Evolutionary conservation across 139 green algal genomes (phyloP).

Genomic region (Closterium sp.): DNA sequence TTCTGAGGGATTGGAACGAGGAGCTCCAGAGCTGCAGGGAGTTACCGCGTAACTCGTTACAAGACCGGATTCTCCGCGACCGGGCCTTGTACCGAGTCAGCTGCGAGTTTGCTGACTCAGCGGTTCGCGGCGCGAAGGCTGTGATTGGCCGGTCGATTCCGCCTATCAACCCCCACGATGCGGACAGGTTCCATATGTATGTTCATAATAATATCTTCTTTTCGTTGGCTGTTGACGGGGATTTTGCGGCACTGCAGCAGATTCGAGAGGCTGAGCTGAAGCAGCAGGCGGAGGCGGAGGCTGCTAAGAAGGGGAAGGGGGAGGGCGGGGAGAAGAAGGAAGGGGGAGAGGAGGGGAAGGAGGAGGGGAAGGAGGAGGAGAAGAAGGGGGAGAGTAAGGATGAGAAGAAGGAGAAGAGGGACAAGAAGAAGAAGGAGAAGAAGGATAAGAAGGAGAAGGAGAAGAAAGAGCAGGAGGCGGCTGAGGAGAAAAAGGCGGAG

Average conservation of each 20-base stretch:
- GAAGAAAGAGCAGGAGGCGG: background rate
- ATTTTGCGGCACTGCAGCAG: slow-evolving; percentile 44
- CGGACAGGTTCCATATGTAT: slow-evolving; percentile 53
- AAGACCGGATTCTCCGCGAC: slow-evolving; percentile 48
- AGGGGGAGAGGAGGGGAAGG: background rate
- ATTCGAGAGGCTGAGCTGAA: slow-evolving; percentile 30
- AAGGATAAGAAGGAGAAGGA: background rate
- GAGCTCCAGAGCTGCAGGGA: slow-evolving; percentile 44
- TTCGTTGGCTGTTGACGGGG: slow-evolving; percentile 31
- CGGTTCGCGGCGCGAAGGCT: slow-evolving; percentile 40
- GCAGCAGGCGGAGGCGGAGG: slow-evolving; percentile 14
- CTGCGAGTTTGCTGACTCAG: slow-evolving; percentile 48
- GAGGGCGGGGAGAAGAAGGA: background rate
- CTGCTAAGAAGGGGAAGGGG: background rate
- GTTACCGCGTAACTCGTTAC: slow-evolving; percentile 20
- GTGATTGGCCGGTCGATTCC: slow-evolving; percentile 45
- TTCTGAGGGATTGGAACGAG: slow-evolving; percentile 49
- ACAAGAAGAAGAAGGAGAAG: background rate
- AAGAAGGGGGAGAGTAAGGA: background rate
- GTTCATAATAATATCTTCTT: slow-evolving; percentile 55
- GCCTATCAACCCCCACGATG: slow-evolving; percentile 45
- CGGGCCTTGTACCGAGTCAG: slow-evolving; percentile 34
- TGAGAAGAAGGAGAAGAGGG: background rate
- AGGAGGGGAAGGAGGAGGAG: background rate
- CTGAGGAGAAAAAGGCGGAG: background rate